These are phyloP conservation scores for Entoloma clypeatum DNA, from an alignment of 1,284 basidiomycete species.

Conservation along the genomic window DNA sequence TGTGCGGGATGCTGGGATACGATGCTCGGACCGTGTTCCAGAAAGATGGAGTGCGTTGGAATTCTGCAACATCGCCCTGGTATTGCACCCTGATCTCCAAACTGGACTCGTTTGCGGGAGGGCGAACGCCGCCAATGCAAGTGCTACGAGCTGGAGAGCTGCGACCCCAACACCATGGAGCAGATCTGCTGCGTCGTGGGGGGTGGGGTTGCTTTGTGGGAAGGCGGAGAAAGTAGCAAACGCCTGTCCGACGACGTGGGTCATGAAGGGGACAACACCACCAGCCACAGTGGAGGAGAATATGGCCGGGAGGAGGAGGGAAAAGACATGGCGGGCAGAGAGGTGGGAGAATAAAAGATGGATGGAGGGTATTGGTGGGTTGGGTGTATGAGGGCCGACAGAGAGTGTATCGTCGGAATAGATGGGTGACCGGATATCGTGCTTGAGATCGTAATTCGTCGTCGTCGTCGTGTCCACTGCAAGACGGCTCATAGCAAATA, in stretches of 20 bases:
- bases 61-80: not conserved
- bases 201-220: constrained; percentile 44
- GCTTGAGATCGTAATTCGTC: constrained; percentile 27
- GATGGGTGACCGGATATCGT: constrained; percentile 30
- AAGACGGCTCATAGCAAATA: constrained; percentile 20
- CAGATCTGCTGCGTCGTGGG: constrained; percentile 50
- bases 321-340: constrained; percentile 48
- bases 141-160: constrained; percentile 67
- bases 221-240: constrained; percentile 77
- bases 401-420: constrained; percentile 19
- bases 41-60: constrained; percentile 32
- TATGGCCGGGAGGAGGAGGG: constrained; percentile 72
- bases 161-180: constrained; percentile 57
- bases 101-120: too few species aligned
- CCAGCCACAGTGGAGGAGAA: constrained; percentile 67
- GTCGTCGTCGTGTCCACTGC: constrained; percentile 20
- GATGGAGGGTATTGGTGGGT: constrained; percentile 29
- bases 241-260: constrained; percentile 80
- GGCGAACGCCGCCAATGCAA: constrained; percentile 68
- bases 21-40: constrained; percentile 53
- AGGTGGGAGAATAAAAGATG: constrained; percentile 66
- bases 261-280: constrained; percentile 90
- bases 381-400: constrained; percentile 5
- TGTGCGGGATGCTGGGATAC: constrained; percentile 75
- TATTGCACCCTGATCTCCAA: too few species aligned